These are phyloP conservation scores for Colletotrichum cereale DNA, from an alignment of 2,329 filamentous ascomycete genomes.

Conservation along the genomic window DNA sequence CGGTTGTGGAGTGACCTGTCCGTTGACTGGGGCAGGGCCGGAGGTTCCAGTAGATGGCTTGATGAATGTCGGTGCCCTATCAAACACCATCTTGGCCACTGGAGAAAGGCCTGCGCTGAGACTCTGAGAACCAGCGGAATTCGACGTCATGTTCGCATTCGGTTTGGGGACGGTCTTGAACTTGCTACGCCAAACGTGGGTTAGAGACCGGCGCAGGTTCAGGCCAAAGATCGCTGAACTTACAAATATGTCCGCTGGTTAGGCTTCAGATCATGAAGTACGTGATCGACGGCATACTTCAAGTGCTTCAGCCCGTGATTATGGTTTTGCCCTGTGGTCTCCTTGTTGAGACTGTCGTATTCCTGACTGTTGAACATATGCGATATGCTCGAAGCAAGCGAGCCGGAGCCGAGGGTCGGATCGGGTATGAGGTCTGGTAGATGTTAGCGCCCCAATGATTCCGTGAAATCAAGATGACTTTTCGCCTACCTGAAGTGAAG, in stretches of 20 bases:
- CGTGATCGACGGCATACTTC: slow-evolving; percentile 78
- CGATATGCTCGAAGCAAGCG: slow-evolving; percentile 63
- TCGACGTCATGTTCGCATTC: slow-evolving; percentile 46
- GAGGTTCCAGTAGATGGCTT: slow-evolving; percentile 53
- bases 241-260: slow-evolving; percentile 79
- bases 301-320: slow-evolving; percentile 61
- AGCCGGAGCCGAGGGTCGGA: slow-evolving; percentile 69
- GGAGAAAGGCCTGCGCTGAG: slow-evolving; percentile 62
- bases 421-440: slow-evolving; percentile 73
- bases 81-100: slow-evolving; percentile 62
- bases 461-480: not conserved
- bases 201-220: slow-evolving; percentile 45
- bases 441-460: not conserved
- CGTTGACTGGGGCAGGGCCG: slow-evolving; percentile 46
- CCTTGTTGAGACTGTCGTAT: slow-evolving; percentile 78
- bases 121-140: slow-evolving; percentile 32
- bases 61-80: slow-evolving; percentile 57
- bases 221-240: slow-evolving; percentile 42
- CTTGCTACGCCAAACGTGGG: slow-evolving; percentile 57
- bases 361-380: slow-evolving; percentile 65
- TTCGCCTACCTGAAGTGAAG: slow-evolving; percentile 76
- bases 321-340: slow-evolving; percentile 72
- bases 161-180: slow-evolving; percentile 65
- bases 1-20: slow-evolving; percentile 40
- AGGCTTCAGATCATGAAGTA: slow-evolving; percentile 79